Conservation (phyloP, 352 stramenopile species). For the Peronospora destructor region DNA sequence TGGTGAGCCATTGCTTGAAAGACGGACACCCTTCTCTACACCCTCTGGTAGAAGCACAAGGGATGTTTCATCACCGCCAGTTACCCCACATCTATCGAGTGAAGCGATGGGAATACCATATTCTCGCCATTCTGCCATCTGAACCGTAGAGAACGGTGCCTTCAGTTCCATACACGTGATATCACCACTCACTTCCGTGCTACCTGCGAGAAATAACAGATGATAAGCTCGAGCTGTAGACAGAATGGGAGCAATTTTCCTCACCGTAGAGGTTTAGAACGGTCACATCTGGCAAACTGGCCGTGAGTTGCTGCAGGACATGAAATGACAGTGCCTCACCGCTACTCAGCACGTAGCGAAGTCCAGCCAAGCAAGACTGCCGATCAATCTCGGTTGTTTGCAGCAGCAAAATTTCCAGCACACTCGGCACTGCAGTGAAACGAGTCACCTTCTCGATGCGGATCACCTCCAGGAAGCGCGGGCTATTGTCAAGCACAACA, state of each 20-base stretch:
- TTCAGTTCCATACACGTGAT: conserved; percentile 40
- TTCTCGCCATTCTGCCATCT: conserved; percentile 25
- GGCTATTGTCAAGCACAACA: conserved; percentile 35
- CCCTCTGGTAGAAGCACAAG: conserved; percentile 23
- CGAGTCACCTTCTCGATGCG: conserved; percentile 25
- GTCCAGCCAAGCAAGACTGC: conserved; percentile 6
- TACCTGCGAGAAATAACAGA: conserved; percentile 27
- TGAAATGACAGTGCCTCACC: conserved; percentile 35
- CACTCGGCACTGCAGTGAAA: conserved; percentile 45
- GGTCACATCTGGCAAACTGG: conserved; percentile 21
- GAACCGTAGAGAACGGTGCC: conserved; percentile 10
- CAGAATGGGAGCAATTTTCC: not conserved
- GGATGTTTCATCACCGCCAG: conserved; percentile 22
- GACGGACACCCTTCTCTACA: not conserved
- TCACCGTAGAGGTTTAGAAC: conserved; percentile 60
- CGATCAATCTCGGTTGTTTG: conserved; percentile 8
- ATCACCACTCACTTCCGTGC: conserved; percentile 59
- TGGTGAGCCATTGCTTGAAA: not conserved
- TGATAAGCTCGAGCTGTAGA: not conserved
- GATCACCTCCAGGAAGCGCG: conserved; percentile 24
- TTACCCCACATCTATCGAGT: conserved; percentile 7
- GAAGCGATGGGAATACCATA: conserved; percentile 44
- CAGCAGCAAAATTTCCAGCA: conserved; percentile 40
- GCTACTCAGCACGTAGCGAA: conserved; percentile 45
- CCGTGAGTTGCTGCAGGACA: conserved; percentile 18